A percentile compares a stretch with the other conserved stretches of the same genome.
phyloP scores from a whole-genome alignment of 768 basidiomycete species.

The Leccinum sublutescens region DNA sequence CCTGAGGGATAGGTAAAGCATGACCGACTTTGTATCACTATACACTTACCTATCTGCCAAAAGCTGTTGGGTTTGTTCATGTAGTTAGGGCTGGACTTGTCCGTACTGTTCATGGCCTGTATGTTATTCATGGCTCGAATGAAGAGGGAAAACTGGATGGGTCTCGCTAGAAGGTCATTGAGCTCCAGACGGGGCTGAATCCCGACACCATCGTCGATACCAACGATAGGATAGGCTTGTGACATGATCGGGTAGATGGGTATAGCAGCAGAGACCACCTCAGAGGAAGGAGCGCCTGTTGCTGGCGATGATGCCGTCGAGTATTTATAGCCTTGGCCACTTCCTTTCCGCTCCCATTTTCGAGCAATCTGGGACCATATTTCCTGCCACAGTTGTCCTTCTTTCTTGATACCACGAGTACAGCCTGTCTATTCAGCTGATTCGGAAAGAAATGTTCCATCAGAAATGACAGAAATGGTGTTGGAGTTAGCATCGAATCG shows the following conservation, averaged over 20 bases:
- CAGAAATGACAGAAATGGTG: background rate
- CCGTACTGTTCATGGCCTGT: background rate
- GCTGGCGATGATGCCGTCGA: no score
- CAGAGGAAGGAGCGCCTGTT: background rate
- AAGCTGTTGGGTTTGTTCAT: constrained; percentile 19
- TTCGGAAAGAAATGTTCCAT: background rate
- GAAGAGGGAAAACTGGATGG: constrained; percentile 21
- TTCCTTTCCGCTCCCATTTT: background rate
- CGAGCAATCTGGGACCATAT: background rate
- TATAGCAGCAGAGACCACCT: background rate
- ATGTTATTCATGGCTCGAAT: constrained; percentile 14
- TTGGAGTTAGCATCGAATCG: no score
- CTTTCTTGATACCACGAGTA: background rate
- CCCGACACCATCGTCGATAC: constrained; percentile 4
- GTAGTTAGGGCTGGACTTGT: constrained; percentile 2
- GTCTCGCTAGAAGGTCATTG: constrained; percentile 12
- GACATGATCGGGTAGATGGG: constrained; percentile 8
- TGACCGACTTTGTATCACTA: background rate
- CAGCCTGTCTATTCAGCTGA: background rate
- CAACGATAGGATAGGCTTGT: constrained; percentile 10
- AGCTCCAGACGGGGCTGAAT: constrained; percentile 18
- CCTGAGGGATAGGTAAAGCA: constrained; percentile 2
- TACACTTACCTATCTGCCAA: constrained; percentile 18
- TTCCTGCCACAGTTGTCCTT: background rate
- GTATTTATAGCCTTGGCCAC: no score